These are phyloP conservation scores for Tephrocybe sp. DNA, from an alignment of 768 basidiomycete species.

Conservation along the genomic window DNA sequence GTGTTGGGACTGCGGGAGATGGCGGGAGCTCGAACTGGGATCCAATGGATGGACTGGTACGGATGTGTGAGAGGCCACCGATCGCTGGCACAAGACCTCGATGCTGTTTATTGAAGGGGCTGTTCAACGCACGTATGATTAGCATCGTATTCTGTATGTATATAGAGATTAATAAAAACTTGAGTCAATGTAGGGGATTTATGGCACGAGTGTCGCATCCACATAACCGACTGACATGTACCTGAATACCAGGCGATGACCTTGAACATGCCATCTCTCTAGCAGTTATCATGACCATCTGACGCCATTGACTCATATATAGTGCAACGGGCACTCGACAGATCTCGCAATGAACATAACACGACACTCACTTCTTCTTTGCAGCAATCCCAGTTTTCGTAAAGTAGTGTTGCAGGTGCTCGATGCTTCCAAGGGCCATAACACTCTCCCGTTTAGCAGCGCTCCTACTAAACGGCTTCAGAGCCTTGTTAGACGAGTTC, in stretches of 20 bases:
- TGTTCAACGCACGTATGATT: slow-evolving; percentile 15
- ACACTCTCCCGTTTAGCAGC: slow-evolving; percentile 94
- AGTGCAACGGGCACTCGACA: too few relatives aligned
- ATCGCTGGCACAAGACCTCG: slow-evolving; percentile 75
- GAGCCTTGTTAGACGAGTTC: slow-evolving; percentile 65
- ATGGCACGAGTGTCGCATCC: slow-evolving; percentile 15
- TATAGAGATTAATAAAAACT: too few relatives aligned
- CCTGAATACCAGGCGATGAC: too few relatives aligned
- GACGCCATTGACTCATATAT: too few relatives aligned
- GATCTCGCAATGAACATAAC: too few relatives aligned
- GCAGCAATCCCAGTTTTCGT: slow-evolving; percentile 81
- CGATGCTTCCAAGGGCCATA: slow-evolving; percentile 92
- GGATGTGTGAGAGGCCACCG: slow-evolving; percentile 53
- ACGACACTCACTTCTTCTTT: slow-evolving; percentile 62
- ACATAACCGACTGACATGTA: too few relatives aligned
- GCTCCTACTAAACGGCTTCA: slow-evolving; percentile 85
- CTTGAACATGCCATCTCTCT: too few relatives aligned
- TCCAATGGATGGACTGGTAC: slow-evolving; percentile 39
- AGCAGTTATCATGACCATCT: too few relatives aligned
- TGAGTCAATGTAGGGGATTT: not conserved
- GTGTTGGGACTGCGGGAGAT: slow-evolving; percentile 55
- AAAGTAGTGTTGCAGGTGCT: slow-evolving; percentile 94
- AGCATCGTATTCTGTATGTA: slow-evolving; percentile 1
- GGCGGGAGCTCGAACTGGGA: slow-evolving; percentile 66
- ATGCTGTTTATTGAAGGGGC: slow-evolving; percentile 46